phyloP scores from a whole-genome alignment of 306 rosid genomes.

The barrel medic (Medicago truncatula) region MtrunA17r5.0-ANR NC_053042.1:4719001-4719500 shows the following conservation, averaged over 20 bases:
- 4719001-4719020: slow-evolving; percentile 98
- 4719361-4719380: slow-evolving; percentile 19
- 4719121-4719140: no score
- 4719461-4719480: slow-evolving; percentile 7
- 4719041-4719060: no score
- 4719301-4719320: slow-evolving; percentile 81
- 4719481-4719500: background rate
- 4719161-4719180: no score
- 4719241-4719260: slow-evolving; percentile 92
- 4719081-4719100: no score
- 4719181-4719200: background rate
- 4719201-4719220: background rate
- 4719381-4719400: slow-evolving; percentile 6
- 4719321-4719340: slow-evolving; percentile 71
- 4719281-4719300: slow-evolving; percentile 99
- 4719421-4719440: no score
- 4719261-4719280: slow-evolving; percentile 87
- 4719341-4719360: slow-evolving; percentile 75
- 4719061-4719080: no score
- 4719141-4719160: no score
- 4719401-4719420: background rate
- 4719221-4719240: slow-evolving; percentile 93
- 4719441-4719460: slow-evolving; percentile 2
- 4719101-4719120: no score
- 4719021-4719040: slow-evolving; percentile 62